A percentile compares a stretch with the other conserved stretches of the same genome.
Evolutionary conservation across 2,329 filamentous ascomycete species (phyloP).

Genomic region (Rosellinia necatrix): DNA sequence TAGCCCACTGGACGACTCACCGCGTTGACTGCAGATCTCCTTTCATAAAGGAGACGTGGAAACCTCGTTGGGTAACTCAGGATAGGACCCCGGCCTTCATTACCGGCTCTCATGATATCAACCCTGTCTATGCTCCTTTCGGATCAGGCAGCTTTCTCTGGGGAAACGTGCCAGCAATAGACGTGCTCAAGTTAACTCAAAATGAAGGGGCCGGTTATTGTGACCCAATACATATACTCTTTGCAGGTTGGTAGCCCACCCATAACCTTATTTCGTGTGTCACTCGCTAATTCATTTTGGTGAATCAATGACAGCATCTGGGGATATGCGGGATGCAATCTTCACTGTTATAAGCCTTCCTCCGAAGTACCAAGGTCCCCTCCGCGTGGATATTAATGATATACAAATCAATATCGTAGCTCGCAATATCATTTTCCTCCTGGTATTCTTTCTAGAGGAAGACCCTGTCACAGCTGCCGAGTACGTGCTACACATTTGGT

Average conservation of each 20-base stretch:
- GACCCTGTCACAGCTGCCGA: conserved; percentile 12
- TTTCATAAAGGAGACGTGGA: conserved; percentile 37
- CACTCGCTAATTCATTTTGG: no score
- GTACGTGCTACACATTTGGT: conserved; percentile 24
- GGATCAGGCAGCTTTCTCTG: conserved; percentile 22
- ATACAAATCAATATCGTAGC: conserved; percentile 15
- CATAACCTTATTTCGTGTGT: background rate
- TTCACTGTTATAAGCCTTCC: background rate
- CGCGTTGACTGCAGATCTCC: conserved; percentile 39
- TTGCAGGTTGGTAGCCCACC: conserved; percentile 12
- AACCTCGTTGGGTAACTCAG: conserved; percentile 39
- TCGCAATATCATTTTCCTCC: conserved; percentile 22
- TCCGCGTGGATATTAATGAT: conserved; percentile 11
- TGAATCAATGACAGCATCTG: no score
- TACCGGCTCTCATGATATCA: background rate
- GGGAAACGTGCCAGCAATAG: conserved; percentile 28
- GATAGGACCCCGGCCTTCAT: conserved; percentile 36
- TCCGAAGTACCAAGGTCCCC: background rate
- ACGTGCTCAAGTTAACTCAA: conserved; percentile 12
- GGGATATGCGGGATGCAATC: background rate
- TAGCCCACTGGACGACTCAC: conserved; percentile 38
- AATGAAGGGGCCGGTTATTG: conserved; percentile 17
- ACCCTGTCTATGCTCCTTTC: background rate
- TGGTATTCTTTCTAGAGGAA: conserved; percentile 20
- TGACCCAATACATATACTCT: conserved; percentile 13